Conservation (phyloP, 2,329 filamentous ascomycete species). For the Aspergillus terreus region DNA sequence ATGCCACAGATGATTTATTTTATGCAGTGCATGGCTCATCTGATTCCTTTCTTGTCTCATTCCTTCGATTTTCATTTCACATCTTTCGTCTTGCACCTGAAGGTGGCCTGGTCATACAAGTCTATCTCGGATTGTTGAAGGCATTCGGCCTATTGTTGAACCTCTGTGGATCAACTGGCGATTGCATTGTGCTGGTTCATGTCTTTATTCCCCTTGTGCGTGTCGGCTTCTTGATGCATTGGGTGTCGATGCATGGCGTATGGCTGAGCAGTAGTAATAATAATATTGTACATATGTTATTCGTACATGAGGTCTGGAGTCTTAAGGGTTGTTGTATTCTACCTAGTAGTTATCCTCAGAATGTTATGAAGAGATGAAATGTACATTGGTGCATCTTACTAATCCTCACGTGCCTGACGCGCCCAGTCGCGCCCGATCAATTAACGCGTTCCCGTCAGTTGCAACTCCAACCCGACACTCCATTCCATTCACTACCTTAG, state of each 20-base stretch:
- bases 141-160: not conserved
- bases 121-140: not conserved
- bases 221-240: slow-evolving; percentile 7
- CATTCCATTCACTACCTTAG: too few species aligned
- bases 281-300: slow-evolving; percentile 18
- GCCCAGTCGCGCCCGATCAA: slow-evolving; percentile 13
- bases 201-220: slow-evolving; percentile 13
- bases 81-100: not conserved
- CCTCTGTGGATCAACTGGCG: not conserved
- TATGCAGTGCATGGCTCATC: not conserved
- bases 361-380: too few species aligned
- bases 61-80: not conserved
- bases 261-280: slow-evolving; percentile 21
- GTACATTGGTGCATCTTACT: slow-evolving; percentile 2
- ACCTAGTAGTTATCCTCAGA: too few species aligned
- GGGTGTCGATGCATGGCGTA: slow-evolving; percentile 8
- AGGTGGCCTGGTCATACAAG: not conserved
- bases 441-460: slow-evolving; percentile 16
- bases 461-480: not conserved
- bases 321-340: too few species aligned
- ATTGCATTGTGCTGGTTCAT: slow-evolving; percentile 4
- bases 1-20: not conserved
- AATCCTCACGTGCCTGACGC: slow-evolving; percentile 12
- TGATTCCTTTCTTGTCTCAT: not conserved
- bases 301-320: not conserved